Evolutionary conservation across 495 filamentous ascomycete genomes (phyloP), one percentile per base, ranked within the genome.

Genomic region (Aspergillus baeticus): DNA sequence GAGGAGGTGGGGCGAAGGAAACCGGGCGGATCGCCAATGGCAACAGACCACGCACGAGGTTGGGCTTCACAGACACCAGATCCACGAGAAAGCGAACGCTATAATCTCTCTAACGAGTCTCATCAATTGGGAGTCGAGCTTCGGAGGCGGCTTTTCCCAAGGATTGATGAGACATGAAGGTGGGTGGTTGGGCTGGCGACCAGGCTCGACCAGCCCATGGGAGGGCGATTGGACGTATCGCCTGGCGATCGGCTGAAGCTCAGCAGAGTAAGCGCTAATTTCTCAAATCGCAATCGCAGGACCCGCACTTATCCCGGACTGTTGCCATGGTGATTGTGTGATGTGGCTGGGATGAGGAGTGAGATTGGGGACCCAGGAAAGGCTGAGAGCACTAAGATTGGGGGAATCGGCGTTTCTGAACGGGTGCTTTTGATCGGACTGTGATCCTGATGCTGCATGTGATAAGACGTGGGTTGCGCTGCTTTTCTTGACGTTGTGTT

Each of bases 281-380:
- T 38, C 5, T 3, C 13, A 5, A 11, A 3, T 17, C 7, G 34
- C 11, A n/a, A 39, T 39, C 15, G 45, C 54, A 54, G 59, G 50
- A 58, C 58, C 39, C 48, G 63, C 65, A 63, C 63, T 66, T 62
- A 51, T 57, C 63, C 65, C 65, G 65, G 62, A 38, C 36, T 51
- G 65, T 68, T 68, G 65, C 63, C 51, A 68, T 68, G 61, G 63
- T 10, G 63, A 68, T 58, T 13, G 26, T 15, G 4, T 38, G 20
- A 38, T 26, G 34, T 22, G 53, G 52, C 23, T 49, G 50, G 50
- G 38, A 50, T 23, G 17, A 42, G 51, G 36, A 41, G 31, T 18
- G 41, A 38, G 36, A 36, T 36, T 29, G 23, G 17, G 7, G 53
- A 31, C n/a, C 31, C n/a, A 1, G 45, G 11, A 37, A 22, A 29